These are phyloP conservation scores for Dictyophora rubrovolvata DNA, from an alignment of 768 basidiomycete genomes.

Conservation along the genomic window DNA sequence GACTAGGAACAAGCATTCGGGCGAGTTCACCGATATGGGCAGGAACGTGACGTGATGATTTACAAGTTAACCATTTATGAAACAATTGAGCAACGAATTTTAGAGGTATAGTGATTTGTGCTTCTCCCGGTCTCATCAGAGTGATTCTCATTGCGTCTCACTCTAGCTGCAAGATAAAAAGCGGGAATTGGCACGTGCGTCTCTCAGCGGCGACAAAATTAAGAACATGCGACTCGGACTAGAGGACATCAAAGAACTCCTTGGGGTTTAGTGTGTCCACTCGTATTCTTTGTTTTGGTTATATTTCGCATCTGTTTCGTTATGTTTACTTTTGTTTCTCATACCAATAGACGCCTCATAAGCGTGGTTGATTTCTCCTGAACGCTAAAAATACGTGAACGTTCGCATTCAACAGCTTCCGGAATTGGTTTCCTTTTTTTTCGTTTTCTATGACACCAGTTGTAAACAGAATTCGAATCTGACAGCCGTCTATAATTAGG, in stretches of 20 bases:
- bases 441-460: too few species aligned
- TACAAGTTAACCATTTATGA: slow-evolving; percentile 81
- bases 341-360: too few species aligned
- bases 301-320: background rate
- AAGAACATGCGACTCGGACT: slow-evolving; percentile 76
- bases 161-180: slow-evolving; percentile 83
- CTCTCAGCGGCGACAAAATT: slow-evolving; percentile 79
- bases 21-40: slow-evolving; percentile 82
- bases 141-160: too few species aligned
- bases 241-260: slow-evolving; percentile 77
- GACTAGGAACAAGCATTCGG: slow-evolving; percentile 85
- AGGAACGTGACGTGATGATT: slow-evolving; percentile 77
- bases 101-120: slow-evolving; percentile 35
- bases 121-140: background rate
- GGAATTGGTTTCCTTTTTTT: too few species aligned
- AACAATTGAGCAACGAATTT: slow-evolving; percentile 82
- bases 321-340: background rate
- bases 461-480: too few species aligned
- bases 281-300: background rate
- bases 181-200: slow-evolving; percentile 71
- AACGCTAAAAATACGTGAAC: too few species aligned
- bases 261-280: slow-evolving; percentile 40
- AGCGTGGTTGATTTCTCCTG: too few species aligned
- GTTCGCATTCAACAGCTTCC: too few species aligned
- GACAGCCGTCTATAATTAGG: too few species aligned